Conservation (phyloP, 2,329 filamentous ascomycete species). For the Mycosphaerella sp. region DNA sequence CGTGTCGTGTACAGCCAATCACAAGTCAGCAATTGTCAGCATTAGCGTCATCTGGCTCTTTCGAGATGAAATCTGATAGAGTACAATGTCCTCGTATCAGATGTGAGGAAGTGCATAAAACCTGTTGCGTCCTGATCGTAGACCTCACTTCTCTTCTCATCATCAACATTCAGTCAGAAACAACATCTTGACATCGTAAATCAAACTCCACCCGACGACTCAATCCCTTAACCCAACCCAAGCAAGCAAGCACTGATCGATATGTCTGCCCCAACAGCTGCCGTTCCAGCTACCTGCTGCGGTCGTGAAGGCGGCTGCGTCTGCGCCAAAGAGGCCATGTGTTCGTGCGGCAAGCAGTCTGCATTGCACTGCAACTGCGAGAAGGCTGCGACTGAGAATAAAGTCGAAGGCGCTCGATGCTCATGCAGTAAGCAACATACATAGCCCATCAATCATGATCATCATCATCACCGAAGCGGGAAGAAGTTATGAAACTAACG, state of each 20-base stretch:
- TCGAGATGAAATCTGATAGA: slow-evolving; percentile 11
- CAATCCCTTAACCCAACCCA: neutral
- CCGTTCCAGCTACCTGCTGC: slow-evolving; percentile 53
- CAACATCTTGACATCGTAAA: no score
- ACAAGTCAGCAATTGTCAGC: slow-evolving; percentile 5
- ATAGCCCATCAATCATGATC: neutral
- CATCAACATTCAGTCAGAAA: neutral
- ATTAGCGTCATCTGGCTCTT: slow-evolving; percentile 7
- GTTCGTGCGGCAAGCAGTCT: slow-evolving; percentile 79
- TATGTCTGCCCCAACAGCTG: slow-evolving; percentile 37
- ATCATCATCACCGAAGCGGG: no score
- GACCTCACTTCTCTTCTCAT: neutral
- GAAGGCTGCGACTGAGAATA: slow-evolving; percentile 70
- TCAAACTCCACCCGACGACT: no score
- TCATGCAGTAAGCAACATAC: slow-evolving; percentile 59
- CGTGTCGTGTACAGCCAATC: slow-evolving; percentile 3
- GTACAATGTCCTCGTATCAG: slow-evolving; percentile 4
- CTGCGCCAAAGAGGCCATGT: slow-evolving; percentile 40
- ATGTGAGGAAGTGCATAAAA: slow-evolving; percentile 7
- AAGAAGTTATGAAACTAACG: neutral
- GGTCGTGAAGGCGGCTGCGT: slow-evolving; percentile 47
- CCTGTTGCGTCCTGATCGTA: no score
- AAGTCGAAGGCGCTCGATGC: slow-evolving; percentile 64
- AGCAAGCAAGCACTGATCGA: neutral
- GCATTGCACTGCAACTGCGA: slow-evolving; percentile 83